Conservation (phyloP, 192 early-diverging fungal genomes). For the Coemansia sp. region DNA sequence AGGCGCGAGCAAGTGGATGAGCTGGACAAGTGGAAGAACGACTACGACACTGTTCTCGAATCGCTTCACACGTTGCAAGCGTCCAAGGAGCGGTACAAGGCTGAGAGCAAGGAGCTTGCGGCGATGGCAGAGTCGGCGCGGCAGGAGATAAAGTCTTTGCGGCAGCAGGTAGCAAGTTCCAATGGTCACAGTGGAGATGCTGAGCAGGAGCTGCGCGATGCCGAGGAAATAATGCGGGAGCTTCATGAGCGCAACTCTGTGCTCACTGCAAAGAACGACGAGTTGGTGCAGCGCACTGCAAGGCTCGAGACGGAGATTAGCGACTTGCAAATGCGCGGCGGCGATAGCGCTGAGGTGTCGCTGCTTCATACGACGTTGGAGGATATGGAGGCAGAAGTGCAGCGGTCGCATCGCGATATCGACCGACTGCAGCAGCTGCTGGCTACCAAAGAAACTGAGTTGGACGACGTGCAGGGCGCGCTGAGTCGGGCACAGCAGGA, state of each 20-base stretch:
- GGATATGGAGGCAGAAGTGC: conserved; percentile 18
- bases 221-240: conserved; percentile 16
- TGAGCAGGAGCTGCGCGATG: conserved; percentile 16
- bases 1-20: conserved; percentile 19
- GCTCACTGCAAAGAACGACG: conserved; percentile 24
- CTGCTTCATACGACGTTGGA: conserved; percentile 11
- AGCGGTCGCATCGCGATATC: conserved; percentile 9
- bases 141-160: conserved; percentile 18
- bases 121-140: conserved; percentile 10
- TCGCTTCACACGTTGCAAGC: conserved; percentile 13
- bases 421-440: conserved; percentile 26
- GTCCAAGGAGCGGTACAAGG: conserved; percentile 22
- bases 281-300: conserved; percentile 34
- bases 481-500: conserved; percentile 8
- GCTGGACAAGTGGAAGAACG: conserved; percentile 14
- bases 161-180: conserved; percentile 12
- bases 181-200: neutral
- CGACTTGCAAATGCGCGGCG: conserved; percentile 20
- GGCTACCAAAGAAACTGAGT: conserved; percentile 14
- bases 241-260: conserved; percentile 23
- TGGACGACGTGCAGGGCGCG: conserved; percentile 21
- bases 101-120: conserved; percentile 12
- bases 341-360: neutral
- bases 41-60: conserved; percentile 17
- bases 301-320: conserved; percentile 37